Evolutionary conservation across 352 stramenopile species (phyloP).

Genomic region (Phytophthora pisi): DNA sequence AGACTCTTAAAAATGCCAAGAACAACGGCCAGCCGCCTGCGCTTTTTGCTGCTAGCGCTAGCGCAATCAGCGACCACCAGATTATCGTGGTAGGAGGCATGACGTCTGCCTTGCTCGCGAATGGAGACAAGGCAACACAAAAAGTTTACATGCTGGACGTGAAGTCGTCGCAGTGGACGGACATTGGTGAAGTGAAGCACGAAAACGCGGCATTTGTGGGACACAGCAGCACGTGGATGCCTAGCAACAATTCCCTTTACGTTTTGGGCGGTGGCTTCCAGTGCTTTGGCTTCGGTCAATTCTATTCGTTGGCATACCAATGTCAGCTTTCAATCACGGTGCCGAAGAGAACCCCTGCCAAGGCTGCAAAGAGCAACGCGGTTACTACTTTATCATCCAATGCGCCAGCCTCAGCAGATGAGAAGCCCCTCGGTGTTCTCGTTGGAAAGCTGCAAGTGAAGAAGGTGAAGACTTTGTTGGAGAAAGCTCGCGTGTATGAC

Average conservation of each 20-base stretch:
- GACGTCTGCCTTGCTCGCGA: conserved; percentile 43
- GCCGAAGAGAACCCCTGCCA: conserved; percentile 6
- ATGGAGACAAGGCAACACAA: conserved; percentile 47
- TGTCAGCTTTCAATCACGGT: conserved; percentile 50
- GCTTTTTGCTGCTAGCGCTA: conserved; percentile 56
- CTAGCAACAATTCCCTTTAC: conserved; percentile 43
- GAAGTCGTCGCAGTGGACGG: conserved; percentile 51
- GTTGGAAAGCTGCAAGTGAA: conserved; percentile 78
- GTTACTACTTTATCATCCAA: conserved; percentile 5
- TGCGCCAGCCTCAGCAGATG: conserved; percentile 8
- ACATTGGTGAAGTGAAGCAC: conserved; percentile 58
- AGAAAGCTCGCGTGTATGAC: conserved; percentile 72
- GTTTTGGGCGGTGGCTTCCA: conserved; percentile 81
- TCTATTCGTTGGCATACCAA: conserved; percentile 72
- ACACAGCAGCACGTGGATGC: conserved; percentile 61
- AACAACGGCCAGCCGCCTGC: conserved; percentile 37
- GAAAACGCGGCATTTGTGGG: conserved; percentile 58
- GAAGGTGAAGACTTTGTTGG: conserved; percentile 76
- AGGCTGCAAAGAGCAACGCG: conserved; percentile 22
- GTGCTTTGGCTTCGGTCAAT: conserved; percentile 85
- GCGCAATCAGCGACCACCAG: conserved; percentile 55
- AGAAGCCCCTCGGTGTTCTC: conserved; percentile 47
- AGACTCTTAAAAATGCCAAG: conserved; percentile 39
- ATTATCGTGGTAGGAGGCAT: conserved; percentile 70
- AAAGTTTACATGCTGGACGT: conserved; percentile 64